Evolutionary conservation across 2,329 filamentous ascomycete genomes (phyloP).

Genomic region (Setomelanomma holmii): DNA sequence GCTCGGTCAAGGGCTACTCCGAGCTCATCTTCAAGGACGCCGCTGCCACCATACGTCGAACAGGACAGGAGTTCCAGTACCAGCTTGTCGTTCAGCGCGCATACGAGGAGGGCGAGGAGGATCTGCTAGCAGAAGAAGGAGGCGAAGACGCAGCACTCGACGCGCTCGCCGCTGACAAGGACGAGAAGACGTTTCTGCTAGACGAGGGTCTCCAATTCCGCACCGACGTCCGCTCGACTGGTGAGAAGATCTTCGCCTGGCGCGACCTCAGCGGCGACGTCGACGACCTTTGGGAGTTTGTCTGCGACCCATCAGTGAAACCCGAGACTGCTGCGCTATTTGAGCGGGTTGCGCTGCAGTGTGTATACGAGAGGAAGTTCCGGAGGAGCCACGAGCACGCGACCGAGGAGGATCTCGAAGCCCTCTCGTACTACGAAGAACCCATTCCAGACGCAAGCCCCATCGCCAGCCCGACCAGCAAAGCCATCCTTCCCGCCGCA

Average conservation of each 20-base stretch:
- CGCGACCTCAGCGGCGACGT: slow-evolving; percentile 91
- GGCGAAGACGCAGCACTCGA: slow-evolving; percentile 81
- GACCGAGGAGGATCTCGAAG: slow-evolving; percentile 77
- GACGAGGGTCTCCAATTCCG: slow-evolving; percentile 90
- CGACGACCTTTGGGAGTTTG: slow-evolving; percentile 97
- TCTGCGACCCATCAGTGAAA: slow-evolving; percentile 80
- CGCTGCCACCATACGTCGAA: slow-evolving; percentile 87
- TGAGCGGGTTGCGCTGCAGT: slow-evolving; percentile 82
- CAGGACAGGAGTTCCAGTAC: slow-evolving; percentile 94
- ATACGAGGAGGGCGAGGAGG: slow-evolving; percentile 96
- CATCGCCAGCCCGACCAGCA: slow-evolving; percentile 55
- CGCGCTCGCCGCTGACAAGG: slow-evolving; percentile 78
- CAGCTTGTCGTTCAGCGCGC: slow-evolving; percentile 95
- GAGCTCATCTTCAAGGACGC: slow-evolving; percentile 99
- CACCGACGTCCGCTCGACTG: slow-evolving; percentile 78
- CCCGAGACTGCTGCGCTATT: slow-evolving; percentile 79
- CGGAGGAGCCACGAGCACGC: slow-evolving; percentile 80
- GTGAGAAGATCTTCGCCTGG: slow-evolving; percentile 91
- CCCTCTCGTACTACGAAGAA: slow-evolving; percentile 79
- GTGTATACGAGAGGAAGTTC: slow-evolving; percentile 97
- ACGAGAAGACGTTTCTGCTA: slow-evolving; percentile 97
- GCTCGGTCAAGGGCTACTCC: slow-evolving; percentile 95
- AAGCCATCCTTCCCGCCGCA: slow-evolving; percentile 45
- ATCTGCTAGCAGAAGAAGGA: slow-evolving; percentile 87
- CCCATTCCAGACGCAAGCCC: slow-evolving; percentile 68